phyloP scores from a whole-genome alignment of 768 basidiomycete species.

The Suillus occidentalis region DNA sequence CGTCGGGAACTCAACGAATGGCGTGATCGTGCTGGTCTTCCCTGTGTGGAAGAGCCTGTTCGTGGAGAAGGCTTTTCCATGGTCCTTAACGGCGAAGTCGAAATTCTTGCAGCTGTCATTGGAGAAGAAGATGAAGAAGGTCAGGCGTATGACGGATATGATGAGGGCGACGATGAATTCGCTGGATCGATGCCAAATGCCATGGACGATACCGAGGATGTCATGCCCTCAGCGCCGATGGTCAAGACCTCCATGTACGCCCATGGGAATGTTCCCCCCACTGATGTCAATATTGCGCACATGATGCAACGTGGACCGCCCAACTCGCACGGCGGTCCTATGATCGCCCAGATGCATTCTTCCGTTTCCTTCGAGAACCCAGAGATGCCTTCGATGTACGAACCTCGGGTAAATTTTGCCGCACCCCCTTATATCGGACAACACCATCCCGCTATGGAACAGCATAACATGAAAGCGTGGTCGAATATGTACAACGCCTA shows the following conservation, averaged over 20 bases:
- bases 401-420: conserved; percentile 37
- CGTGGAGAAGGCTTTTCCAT: conserved; percentile 72
- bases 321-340: conserved; percentile 36
- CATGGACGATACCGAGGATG: conserved; percentile 35
- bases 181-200: conserved; percentile 24
- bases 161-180: conserved; percentile 44
- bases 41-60: conserved; percentile 69
- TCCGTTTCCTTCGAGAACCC: conserved; percentile 54
- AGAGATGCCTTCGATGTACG: conserved; percentile 45
- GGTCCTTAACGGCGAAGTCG: conserved; percentile 70
- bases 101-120: conserved; percentile 53
- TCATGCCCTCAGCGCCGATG: conserved; percentile 28
- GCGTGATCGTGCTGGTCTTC: conserved; percentile 75
- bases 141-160: conserved; percentile 38
- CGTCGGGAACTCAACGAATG: conserved; percentile 93
- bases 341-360: conserved; percentile 45
- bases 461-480: conserved; percentile 27
- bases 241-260: conserved; percentile 36
- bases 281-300: conserved; percentile 25
- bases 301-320: conserved; percentile 25
- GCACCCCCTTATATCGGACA: conserved; percentile 21
- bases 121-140: conserved; percentile 60
- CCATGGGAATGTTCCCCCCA: conserved; percentile 35
- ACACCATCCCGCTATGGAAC: conserved; percentile 17
- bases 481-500: conserved; percentile 30